These are phyloP conservation scores for Artemisia annua DNA, from an alignment of 129 eudicot genomes.

Conservation along the genomic window DNA sequence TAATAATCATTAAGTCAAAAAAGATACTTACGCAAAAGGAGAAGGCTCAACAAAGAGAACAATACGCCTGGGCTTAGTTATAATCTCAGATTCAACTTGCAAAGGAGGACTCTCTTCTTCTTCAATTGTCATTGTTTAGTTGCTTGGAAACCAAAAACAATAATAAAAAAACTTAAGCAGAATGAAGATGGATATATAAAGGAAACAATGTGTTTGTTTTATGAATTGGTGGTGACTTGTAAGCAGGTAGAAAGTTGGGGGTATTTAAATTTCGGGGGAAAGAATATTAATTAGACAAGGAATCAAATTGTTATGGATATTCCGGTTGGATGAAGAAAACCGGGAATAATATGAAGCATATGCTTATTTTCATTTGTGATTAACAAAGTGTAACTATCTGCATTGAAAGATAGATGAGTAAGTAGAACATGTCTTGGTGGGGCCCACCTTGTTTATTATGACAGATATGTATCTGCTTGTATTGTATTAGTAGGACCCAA, in stretches of 20 bases:
- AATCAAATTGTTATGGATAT: slow-evolving; percentile 31
- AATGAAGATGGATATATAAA: slow-evolving; percentile 31
- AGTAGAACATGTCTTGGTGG: slow-evolving; percentile 29
- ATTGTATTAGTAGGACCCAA: not conserved
- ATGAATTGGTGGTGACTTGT: slow-evolving; percentile 36
- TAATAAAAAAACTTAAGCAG: slow-evolving; percentile 24
- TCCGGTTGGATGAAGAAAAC: slow-evolving; percentile 22
- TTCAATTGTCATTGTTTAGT: slow-evolving; percentile 51
- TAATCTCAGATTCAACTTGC: slow-evolving; percentile 52
- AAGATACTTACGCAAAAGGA: slow-evolving; percentile 85
- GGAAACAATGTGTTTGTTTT: slow-evolving; percentile 27
- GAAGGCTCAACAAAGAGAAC: slow-evolving; percentile 99
- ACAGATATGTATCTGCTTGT: slow-evolving; percentile 5
- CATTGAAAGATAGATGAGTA: slow-evolving; percentile 16
- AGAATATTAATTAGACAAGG: slow-evolving; percentile 4
- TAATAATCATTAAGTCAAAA: not conserved
- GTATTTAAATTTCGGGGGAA: slow-evolving; percentile 2
- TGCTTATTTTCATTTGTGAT: slow-evolving; percentile 13
- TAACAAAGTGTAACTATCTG: not conserved
- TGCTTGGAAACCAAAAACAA: slow-evolving; percentile 28
- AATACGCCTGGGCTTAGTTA: slow-evolving; percentile 73
- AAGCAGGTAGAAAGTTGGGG: slow-evolving; percentile 30
- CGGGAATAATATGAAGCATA: slow-evolving; percentile 40
- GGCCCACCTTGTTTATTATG: slow-evolving; percentile 15
- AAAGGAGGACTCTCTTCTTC: slow-evolving; percentile 53